Base-by-base conservation (phyloP, 129 eudicot species). In the Deinandra increscens region DNA sequence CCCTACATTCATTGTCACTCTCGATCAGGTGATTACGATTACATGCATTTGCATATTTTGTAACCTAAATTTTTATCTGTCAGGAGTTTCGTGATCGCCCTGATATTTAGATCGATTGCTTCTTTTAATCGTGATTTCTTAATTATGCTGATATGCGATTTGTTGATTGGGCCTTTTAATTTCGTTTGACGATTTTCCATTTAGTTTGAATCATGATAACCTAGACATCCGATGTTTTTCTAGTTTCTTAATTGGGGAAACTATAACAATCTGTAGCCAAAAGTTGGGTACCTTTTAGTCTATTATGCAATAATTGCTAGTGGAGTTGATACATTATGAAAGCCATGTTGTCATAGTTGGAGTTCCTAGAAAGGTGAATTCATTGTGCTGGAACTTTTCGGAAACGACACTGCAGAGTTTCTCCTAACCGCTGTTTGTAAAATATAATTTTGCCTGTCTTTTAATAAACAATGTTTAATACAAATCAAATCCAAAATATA, bases 321-420 rank as follows among this genome's bases (percentile, higher is more conserved):
- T 15, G 10, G 38, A 53, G 58, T 54, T 53, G 17, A 64, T 38
- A 64, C 60, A 20, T 60, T 64, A 49, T 7, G 33, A 66, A 45
- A 65, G 26, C 65, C 46, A 15, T 59, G 48, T 53, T 73, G 37
- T 36, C 91, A 88, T 96, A 73, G 81, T 88, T 71, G 98, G 98
- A 80, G 81, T 91, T 53, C 95, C 53, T 91, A 26, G 3, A 26
- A 26, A 36, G 5, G 39, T 71, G 95, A 91, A 59, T 96, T 91
- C 69, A 69, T 80, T 79, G 95, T 91, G 76, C 72, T 89, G 75
- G 98, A 91, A 73, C 66, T 88, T 64, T 91, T 34, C 0, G 7
- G 38, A 34, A 34, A 34, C 5, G 38, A 26, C 31, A 26, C 31
- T 26, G 29, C 31, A 20, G 2, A 53, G 60, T 53, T 53, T 20